Evolutionary conservation across 345 rosid genomes (phyloP).

Genomic region (Ailanthus altissimus): DNA sequence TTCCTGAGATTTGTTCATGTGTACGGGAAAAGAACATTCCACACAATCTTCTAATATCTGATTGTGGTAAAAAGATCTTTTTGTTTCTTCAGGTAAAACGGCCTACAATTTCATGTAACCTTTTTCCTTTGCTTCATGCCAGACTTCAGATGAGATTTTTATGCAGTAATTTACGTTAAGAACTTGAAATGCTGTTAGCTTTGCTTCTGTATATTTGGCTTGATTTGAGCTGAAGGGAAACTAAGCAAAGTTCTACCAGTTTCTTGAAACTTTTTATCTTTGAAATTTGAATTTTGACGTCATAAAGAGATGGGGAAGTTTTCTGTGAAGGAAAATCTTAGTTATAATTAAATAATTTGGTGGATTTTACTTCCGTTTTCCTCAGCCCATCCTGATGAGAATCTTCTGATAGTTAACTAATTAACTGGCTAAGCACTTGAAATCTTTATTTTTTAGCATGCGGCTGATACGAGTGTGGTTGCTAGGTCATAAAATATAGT

Average conservation of each 20-base stretch:
- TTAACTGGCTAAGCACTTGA: neutral
- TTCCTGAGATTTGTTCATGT: conserved; percentile 29
- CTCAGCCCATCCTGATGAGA: neutral
- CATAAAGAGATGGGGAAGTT: neutral
- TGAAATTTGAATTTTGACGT: neutral
- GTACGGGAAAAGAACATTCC: conserved; percentile 29
- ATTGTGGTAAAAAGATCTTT: conserved; percentile 32
- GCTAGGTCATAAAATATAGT: neutral
- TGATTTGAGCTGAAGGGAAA: neutral
- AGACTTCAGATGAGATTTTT: neutral
- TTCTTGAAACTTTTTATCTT: neutral
- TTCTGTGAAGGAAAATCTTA: neutral
- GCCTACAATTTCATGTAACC: neutral
- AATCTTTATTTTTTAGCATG: neutral
- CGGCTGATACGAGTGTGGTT: neutral
- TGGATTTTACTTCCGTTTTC: neutral
- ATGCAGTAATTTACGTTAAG: neutral
- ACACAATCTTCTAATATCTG: conserved; percentile 37
- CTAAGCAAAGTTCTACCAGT: neutral
- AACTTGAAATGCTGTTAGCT: neutral
- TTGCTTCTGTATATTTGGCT: neutral
- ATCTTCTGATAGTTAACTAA: neutral
- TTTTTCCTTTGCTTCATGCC: neutral
- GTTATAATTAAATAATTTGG: too few species aligned
- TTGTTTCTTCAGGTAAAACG: conserved; percentile 42